Conservation (phyloP, 805 yeast species). For the Candida coquimbonensis region DNA sequence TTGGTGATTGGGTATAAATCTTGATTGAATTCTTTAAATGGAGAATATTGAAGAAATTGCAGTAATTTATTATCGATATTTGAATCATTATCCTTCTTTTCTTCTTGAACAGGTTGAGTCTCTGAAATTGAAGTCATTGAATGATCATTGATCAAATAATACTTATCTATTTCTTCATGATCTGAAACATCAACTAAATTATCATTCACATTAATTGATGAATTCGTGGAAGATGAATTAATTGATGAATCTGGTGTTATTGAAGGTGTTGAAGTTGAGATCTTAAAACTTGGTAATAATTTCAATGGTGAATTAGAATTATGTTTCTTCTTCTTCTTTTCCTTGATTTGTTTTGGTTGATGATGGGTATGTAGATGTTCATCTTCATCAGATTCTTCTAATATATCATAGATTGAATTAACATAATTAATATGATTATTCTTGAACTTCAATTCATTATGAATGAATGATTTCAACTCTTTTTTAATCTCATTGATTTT, state of each 20-base stretch:
- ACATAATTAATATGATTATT: not conserved
- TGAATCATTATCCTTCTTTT: too few species aligned
- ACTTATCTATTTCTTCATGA: not conserved
- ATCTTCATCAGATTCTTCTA: not conserved
- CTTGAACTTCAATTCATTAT: not conserved
- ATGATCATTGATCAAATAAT: constrained; percentile 1
- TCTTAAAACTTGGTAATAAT: too few species aligned
- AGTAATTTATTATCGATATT: not conserved
- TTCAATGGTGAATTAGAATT: too few species aligned
- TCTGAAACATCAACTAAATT: not conserved
- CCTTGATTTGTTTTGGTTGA: too few species aligned
- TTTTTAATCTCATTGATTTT: too few species aligned
- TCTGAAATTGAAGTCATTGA: not conserved
- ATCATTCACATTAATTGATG: not conserved
- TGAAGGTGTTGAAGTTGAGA: too few species aligned
- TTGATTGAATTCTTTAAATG: not conserved
- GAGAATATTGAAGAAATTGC: not conserved
- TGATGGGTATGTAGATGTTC: not conserved
- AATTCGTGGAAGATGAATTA: too few species aligned
- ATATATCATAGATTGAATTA: not conserved
- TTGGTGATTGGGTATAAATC: too few species aligned
- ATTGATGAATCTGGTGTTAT: too few species aligned
- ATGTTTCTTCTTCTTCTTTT: too few species aligned
- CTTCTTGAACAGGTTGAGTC: too few species aligned
- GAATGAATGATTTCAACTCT: not conserved